Base-by-base conservation (phyloP, 2,329 filamentous ascomycete species). In the Emmonsiellopsis sp. region DNA sequence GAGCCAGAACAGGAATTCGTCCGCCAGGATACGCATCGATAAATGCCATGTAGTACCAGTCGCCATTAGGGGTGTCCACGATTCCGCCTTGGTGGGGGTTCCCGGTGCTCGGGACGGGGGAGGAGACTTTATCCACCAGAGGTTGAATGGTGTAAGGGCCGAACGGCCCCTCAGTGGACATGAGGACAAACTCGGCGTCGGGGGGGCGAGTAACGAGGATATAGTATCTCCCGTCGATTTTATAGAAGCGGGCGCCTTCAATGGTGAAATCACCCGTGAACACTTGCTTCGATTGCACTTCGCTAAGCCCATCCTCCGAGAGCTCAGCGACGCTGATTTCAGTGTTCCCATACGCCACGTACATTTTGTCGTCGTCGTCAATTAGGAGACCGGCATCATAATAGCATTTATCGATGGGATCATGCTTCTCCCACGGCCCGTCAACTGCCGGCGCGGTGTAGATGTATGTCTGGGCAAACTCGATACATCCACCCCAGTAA, bases 21-120 rank as follows among this genome's bases (percentile, higher is more conserved):
- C 81, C 81, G 3, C 72, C 75, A 0, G 81, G 80, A 55, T 80
- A 83, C 0, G 74, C 70, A 62, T 78, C 76, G 3, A 75, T 67
- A 62, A 83, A 84, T 0, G 77, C 74, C 64, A 82, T 76, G 57
- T 79, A 84, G 61, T 80, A 82, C 80, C 80, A 84, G 10, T 77
- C 67, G 0, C 77, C 78, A 10, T 72, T 62, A 0, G 73, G 70
- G 0, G 77, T 79, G 51, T 79, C 67, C 4, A 84, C 71, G 1
- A 84, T 65, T 16, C 78, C 76, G 1, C 81, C 81, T 61, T 84
- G 81, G 58, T 82, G 77, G 0, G 76, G 73, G 2, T 65, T 67
- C 4, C 75, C 77, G 1, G 73, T 74, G 13, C 70, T 73, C 0
- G 67, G 48, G 1, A 82, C 59, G 0, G 79, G 78, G 0, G 73